Evolutionary conservation across 306 rosid species (phyloP).

Genomic region (peach (Prunus persica)): Prunus_persica_NCBIv2 NC_034009.1:28061001-28061500

Average conservation of each 20-base stretch:
- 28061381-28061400: not conserved
- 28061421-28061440: not conserved
- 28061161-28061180: too few species aligned
- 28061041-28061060: too few species aligned
- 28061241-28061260: slow-evolving; percentile 37
- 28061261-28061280: slow-evolving; percentile 60
- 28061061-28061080: too few species aligned
- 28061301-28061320: slow-evolving; percentile 12
- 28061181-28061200: not conserved
- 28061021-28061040: too few species aligned
- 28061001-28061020: too few species aligned
- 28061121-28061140: not conserved
- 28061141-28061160: too few species aligned
- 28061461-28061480: not conserved
- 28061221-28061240: slow-evolving; percentile 39
- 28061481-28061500: too few species aligned
- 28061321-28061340: not conserved
- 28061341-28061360: not conserved
- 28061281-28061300: slow-evolving; percentile 50
- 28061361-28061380: not conserved
- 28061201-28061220: slow-evolving; percentile 18
- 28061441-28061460: not conserved
- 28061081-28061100: too few species aligned
- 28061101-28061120: too few species aligned
- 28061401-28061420: not conserved